Percentiles rank a stretch among this genome's conserved stretches.
These are phyloP conservation scores for Neurospora cerealis DNA, from an alignment of 495 filamentous ascomycete species.

Conservation along the genomic window DNA sequence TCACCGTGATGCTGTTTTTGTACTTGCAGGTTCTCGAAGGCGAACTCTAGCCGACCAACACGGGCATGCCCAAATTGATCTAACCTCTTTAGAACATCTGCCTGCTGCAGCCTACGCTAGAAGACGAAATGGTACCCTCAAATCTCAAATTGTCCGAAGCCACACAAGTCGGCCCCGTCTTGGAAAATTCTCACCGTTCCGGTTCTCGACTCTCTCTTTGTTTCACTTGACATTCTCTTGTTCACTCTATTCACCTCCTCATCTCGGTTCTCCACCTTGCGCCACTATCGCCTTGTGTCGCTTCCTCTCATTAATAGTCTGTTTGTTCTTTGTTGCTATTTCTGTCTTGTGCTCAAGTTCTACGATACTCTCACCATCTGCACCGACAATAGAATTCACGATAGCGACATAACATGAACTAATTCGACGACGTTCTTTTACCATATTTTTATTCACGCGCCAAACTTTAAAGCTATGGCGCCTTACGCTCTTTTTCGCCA, in stretches of 20 bases:
- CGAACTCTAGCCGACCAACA: neutral
- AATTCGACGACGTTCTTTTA: neutral
- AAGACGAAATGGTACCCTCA: neutral
- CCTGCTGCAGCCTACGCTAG: neutral
- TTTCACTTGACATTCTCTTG: neutral
- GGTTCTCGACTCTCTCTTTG: neutral
- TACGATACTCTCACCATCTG: neutral
- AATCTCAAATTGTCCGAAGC: neutral
- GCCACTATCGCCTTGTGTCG: neutral
- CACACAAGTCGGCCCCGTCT: neutral
- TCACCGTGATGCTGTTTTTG: neutral
- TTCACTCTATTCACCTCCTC: too few species aligned
- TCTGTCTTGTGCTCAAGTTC: neutral
- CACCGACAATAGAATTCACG: neutral
- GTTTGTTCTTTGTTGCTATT: neutral
- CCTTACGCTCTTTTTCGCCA: neutral
- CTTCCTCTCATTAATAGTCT: neutral
- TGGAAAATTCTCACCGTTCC: neutral
- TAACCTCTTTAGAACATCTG: neutral
- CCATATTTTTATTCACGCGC: neutral
- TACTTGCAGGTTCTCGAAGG: neutral
- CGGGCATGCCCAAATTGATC: neutral
- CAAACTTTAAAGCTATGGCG: neutral
- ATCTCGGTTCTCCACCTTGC: neutral
- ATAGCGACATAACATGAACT: neutral